Conservation (phyloP, 2,329 filamentous ascomycete genomes). For the Ophiostoma novo-ulmi region DNA sequence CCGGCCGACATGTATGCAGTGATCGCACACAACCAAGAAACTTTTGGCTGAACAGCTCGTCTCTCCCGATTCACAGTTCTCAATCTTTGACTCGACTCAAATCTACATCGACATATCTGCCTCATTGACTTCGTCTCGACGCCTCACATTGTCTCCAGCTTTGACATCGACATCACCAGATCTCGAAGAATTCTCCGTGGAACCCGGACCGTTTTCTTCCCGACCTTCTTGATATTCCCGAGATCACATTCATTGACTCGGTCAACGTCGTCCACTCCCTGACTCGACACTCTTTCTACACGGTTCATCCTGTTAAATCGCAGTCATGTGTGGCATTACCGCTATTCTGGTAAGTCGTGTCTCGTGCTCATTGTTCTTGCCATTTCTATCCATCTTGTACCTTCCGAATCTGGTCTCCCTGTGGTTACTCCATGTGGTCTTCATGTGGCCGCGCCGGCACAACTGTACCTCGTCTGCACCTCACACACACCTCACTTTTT, state of each 20-base stretch:
- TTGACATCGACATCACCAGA: background rate
- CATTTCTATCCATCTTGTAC: background rate
- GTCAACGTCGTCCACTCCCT: background rate
- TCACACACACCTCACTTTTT: background rate
- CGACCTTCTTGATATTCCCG: background rate
- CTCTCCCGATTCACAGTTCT: background rate
- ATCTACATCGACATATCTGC: background rate
- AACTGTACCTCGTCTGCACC: conserved; percentile 1
- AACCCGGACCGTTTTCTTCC: background rate
- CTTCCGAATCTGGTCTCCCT: background rate
- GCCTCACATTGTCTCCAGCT: background rate
- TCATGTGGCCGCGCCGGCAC: background rate
- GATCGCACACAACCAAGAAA: conserved; percentile 4
- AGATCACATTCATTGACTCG: background rate
- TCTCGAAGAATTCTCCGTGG: background rate
- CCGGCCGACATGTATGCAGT: conserved; percentile 12
- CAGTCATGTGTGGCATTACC: conserved; percentile 25
- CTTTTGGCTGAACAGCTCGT: conserved; percentile 16
- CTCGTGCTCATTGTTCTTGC: conserved; percentile 1
- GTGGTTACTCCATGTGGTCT: background rate
- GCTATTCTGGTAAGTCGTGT: conserved; percentile 22
- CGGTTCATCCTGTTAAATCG: background rate
- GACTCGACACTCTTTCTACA: background rate
- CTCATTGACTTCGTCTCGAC: background rate
- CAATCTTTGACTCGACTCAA: background rate